Base-by-base conservation (phyloP, 139 green algal species). In the Chlamydomonas eustigma region DNA sequence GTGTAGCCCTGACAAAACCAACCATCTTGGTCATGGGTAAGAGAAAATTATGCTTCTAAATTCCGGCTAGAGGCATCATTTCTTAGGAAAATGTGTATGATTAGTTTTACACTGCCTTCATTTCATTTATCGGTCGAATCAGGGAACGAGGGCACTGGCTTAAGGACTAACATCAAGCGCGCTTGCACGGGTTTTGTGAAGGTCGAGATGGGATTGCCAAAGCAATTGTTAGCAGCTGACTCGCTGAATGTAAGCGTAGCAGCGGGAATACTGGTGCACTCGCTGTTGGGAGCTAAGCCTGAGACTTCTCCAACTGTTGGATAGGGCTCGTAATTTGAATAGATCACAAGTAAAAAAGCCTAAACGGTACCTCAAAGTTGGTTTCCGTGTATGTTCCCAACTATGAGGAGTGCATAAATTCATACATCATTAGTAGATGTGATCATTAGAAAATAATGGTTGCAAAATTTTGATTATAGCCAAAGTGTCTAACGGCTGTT, bases 161-260 rank as follows among this genome's bases (percentile, higher is more conserved):
- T 97, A 64, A 83, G 92, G 39, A 87, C 90, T 35, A 92, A 86
- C 51, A 88, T 97, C 2, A 79, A 81, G 32, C 89, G 87, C 52
- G 79, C 78, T 0, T 97, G 90, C 79, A 84, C 78, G 4, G 34
- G 79, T 37, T 65, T 93, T 18, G 81, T 90, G 8, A 70, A 78
- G 65, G 81, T 90, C 12, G 71, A 85, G 2, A 87, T 86, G 80
- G 80, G 52, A 35, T 2, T 39, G 35, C 37, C 38, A 25, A 28
- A 0, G 4, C 24, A 8, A 34, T 28, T 25, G n/a, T 51, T 28
- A 0, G 76, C 80, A 32, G 91, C 97, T 25, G 94, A 98, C 64
- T 94, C 86, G n/a, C 76, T 98, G 18, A 98, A 98, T 77, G 93
- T 98, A 22, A 95, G 89, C 72, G 94, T 98, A 12, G 94, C 94